Base-by-base conservation (phyloP, 805 yeast species). In the Teunomyces barrocoloradensis region DNA sequence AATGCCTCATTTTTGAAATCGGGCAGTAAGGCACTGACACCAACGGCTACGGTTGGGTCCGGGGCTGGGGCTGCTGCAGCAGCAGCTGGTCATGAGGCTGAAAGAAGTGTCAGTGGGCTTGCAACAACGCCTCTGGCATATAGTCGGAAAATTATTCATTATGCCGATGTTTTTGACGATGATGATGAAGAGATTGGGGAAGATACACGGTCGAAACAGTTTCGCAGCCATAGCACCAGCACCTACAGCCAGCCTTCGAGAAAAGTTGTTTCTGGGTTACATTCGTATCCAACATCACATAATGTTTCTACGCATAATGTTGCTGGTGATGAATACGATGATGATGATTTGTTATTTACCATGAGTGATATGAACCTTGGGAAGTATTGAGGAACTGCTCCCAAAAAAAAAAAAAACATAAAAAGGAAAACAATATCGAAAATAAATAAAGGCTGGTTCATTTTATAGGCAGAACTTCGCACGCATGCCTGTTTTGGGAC, bases 311-410 rank as follows among this genome's bases (percentile, higher is more conserved):
- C 38, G 9, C 47, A 45, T 17, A 32, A 23, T 12, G 43, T 27
- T 34, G 13, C 35, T 10, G 41, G 33, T 9, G 48, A 49, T 21
- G 63, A 63, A 13, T 66, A 65, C 23, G 72, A 67, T 20, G 88
- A 84, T 46, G 89, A 83, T 51, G 88, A 84, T 44, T 65, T 85
- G 48, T 65, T 84, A 41, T 83, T 84, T 61, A 78, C 87, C 18
- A 84, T 83, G 89, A 84, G 89, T 59, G 89, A 84, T 57, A 84
- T 84, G 88, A 80, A 78, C 57, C 58, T 77, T 12, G 64, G 73
- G 21, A 65, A 60, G 53, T 50, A 58, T 25, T 43, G 34, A 20
- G 18, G 5, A 25, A 44, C 23, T 15, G 17, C 20, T 3, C 20
- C 20, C 20, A 18, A 18, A 18, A 18, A 18, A 18, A 18, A 18